phyloP scores from a whole-genome alignment of 495 filamentous ascomycete genomes.

The Xylaria curta region DNA sequence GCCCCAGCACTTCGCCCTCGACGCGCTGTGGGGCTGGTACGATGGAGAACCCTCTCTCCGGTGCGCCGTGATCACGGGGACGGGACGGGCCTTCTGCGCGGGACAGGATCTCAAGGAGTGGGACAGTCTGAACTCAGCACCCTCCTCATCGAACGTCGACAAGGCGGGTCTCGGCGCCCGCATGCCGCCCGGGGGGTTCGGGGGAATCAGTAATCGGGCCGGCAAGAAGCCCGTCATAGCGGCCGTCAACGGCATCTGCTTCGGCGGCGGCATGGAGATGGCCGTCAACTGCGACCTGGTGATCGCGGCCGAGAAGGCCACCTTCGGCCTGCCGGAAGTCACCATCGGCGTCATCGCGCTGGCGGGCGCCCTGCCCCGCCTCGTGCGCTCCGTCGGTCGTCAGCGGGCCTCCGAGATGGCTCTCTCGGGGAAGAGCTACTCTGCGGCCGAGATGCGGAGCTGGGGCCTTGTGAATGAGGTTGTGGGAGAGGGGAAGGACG shows the following conservation, averaged over 20 bases:
- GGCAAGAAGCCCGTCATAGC: conserved; percentile 72
- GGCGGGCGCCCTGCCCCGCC: conserved; percentile 71
- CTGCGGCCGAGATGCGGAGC: conserved; percentile 60
- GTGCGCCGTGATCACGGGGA: conserved; percentile 63
- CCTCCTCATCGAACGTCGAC: background rate
- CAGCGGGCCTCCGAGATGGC: conserved; percentile 77
- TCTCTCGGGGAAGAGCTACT: conserved; percentile 65
- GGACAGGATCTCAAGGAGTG: conserved; percentile 63
- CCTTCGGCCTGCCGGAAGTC: conserved; percentile 71
- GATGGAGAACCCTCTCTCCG: conserved; percentile 62
- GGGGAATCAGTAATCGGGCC: conserved; percentile 58
- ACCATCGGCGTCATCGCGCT: conserved; percentile 72
- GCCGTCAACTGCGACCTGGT: conserved; percentile 73
- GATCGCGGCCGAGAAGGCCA: conserved; percentile 59
- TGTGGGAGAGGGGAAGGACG: conserved; percentile 61
- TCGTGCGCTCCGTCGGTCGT: conserved; percentile 67
- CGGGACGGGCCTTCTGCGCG: conserved; percentile 62
- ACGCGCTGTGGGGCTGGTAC: conserved; percentile 62
- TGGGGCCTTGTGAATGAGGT: conserved; percentile 80
- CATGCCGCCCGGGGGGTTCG: conserved; percentile 51
- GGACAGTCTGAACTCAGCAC: conserved; percentile 15
- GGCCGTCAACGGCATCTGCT: conserved; percentile 76
- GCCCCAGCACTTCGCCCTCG: conserved; percentile 57
- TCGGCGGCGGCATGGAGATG: conserved; percentile 80
- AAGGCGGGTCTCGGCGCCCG: background rate